Evolutionary conservation across 257 asterid species (phyloP), one percentile per base, ranked within the genome.

Genomic region (Jasminum sambac): DNA sequence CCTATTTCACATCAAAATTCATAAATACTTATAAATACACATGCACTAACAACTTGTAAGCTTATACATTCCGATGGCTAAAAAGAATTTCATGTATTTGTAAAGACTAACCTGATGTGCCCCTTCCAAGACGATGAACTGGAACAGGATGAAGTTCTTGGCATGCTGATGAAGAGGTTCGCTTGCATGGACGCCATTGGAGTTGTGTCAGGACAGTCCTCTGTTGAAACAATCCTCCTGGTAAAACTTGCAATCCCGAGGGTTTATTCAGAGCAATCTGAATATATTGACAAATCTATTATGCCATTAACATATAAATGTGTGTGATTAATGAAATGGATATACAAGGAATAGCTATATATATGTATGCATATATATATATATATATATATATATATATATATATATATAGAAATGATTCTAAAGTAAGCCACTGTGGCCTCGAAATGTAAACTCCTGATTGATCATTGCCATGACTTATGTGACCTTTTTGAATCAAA

Each of bases 61-160:
- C 17, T 13, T 70, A 36, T 67, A 26, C 46, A 34, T 19, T 26
- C n/a, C 14, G 37, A 12, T 24, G 14, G 46, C 43, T 23, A 70
- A 69, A 25, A 72, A n/a, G 42, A 75, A 63, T 58, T 21, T 72
- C 77, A 50, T 41, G 66, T 38, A 70, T 72, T 48, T 69, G 61
- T 38, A 36, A 38, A 40, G 67, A 71, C 87, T 78, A 74, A 90
- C 97, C 98, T 46, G 99, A 94, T 67, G 99, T 94, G 63, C 98
- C 98, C 81, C 99, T 88, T 73, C 99, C 99, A 71, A 94, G 96
- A 48, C 98, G 95, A 79, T 94, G 99, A 79, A 91, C 99, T 64
- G 99, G 99, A 76, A 83, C 96, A 63, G 95, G 91, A 80, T 82
- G 86, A 25, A 82, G 66, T 70, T 83, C 86, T 72, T 80, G 85